phyloP scores from a whole-genome alignment of 495 filamentous ascomycete genomes.

The Aspergillus bridgeri region DNA sequence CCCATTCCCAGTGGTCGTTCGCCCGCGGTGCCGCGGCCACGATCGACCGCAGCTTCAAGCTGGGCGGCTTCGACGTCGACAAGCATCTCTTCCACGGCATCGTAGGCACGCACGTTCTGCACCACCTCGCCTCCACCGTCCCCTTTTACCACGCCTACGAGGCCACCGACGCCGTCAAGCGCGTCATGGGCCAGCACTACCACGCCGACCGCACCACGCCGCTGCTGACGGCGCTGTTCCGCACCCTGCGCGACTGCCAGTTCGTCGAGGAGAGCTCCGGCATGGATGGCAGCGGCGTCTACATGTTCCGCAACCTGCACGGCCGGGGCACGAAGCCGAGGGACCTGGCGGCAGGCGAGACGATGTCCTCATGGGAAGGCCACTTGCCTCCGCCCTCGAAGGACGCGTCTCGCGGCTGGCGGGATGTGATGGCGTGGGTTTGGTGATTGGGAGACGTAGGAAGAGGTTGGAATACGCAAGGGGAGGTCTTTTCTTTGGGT shows the following conservation, averaged over 20 bases:
- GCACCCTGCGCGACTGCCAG: neutral
- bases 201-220: conserved; percentile 22
- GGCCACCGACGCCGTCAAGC: neutral
- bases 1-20: conserved; percentile 70
- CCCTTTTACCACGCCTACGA: neutral
- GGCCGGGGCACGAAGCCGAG: neutral
- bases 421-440: neutral
- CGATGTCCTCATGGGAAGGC: neutral
- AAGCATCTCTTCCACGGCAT: conserved; percentile 81
- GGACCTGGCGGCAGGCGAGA: neutral
- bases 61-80: conserved; percentile 52
- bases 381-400: neutral
- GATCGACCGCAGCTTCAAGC: conserved; percentile 83
- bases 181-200: neutral
- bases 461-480: neutral
- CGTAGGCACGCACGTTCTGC: conserved; percentile 83
- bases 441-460: neutral
- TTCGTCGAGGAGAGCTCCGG: neutral
- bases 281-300: neutral
- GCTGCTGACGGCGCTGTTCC: neutral
- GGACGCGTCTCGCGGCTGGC: neutral
- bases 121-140: conserved; percentile 65
- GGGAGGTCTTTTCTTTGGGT: no score
- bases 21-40: conserved; percentile 78
- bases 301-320: neutral